These are phyloP conservation scores for Crucihimalaya himalaica DNA, from an alignment of 345 rosid species.

Conservation along the genomic window DNA sequence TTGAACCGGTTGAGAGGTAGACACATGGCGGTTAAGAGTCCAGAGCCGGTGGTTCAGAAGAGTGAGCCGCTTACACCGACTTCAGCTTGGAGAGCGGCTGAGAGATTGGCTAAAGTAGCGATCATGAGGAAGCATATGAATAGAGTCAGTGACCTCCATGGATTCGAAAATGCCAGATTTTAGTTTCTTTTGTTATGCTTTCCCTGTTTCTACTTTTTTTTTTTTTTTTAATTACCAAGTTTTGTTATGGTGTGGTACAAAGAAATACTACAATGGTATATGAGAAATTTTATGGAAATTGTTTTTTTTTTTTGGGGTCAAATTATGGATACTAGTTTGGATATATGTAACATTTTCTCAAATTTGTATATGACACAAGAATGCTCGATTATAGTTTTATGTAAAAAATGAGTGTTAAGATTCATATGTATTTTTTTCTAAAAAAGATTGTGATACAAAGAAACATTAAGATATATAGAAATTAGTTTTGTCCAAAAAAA, in stretches of 20 bases:
- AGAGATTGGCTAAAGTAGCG: conserved; percentile 91
- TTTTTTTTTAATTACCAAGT: not conserved
- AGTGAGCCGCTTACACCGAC: conserved; percentile 77
- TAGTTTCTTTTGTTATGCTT: conserved; percentile 32
- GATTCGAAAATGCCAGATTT: conserved; percentile 95
- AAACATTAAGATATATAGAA: not conserved
- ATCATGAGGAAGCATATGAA: conserved; percentile 91
- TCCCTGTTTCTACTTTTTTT: not conserved
- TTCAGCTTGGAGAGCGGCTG: conserved; percentile 95
- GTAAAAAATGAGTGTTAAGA: too few species aligned
- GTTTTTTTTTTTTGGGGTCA: not conserved
- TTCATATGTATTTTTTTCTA: too few species aligned
- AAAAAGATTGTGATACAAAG: too few species aligned
- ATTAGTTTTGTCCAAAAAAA: not conserved
- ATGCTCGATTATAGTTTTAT: not conserved
- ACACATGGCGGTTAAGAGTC: conserved; percentile 34
- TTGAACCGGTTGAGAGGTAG: conserved; percentile 46
- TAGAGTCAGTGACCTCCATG: conserved; percentile 92
- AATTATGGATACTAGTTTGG: not conserved
- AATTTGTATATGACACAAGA: not conserved
- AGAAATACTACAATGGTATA: conserved; percentile 23
- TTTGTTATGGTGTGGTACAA: conserved; percentile 45
- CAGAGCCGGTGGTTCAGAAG: conserved; percentile 46
- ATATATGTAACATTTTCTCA: not conserved
- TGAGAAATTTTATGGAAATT: not conserved